A percentile compares a stretch with the other conserved stretches of the same genome.
Evolutionary conservation across 352 stramenopile species (phyloP).

Genomic region (Pythium chondricola): DNA sequence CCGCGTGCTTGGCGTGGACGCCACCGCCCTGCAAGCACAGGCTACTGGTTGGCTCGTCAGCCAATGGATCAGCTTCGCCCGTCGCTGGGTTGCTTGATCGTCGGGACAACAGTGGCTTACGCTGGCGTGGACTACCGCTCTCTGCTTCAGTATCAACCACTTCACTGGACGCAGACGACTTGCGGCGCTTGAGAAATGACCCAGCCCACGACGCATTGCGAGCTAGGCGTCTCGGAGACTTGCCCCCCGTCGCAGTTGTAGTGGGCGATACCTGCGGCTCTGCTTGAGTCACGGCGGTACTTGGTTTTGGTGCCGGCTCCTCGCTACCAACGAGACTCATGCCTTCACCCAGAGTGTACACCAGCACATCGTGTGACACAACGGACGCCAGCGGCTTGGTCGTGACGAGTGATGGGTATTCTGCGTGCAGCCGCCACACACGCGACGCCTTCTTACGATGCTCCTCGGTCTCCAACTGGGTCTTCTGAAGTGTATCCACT

Average conservation of each 20-base stretch:
- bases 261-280: background rate
- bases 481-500: constrained; percentile 5
- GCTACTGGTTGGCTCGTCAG: constrained; percentile 7
- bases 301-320: background rate
- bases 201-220: constrained; percentile 14
- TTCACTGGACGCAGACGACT: constrained; percentile 8
- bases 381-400: background rate
- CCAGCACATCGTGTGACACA: constrained; percentile 3
- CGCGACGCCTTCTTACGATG: constrained; percentile 5
- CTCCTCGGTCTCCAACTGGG: constrained; percentile 12
- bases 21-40: background rate
- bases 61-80: background rate
- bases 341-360: constrained; percentile 15
- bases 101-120: background rate
- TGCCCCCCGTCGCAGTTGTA: background rate
- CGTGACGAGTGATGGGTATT: constrained; percentile 14
- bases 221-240: constrained; percentile 1
- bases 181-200: constrained; percentile 16
- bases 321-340: constrained; percentile 14
- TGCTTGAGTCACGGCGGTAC: too few relatives aligned
- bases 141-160: background rate
- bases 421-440: constrained; percentile 11
- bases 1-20: constrained; percentile 5
- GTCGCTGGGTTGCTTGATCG: background rate
- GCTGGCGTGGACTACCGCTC: background rate